Percentiles rank a stretch among this genome's conserved stretches.
Conservation (phyloP, 2,329 filamentous ascomycete species). For the Colletotrichum sp. region DNA sequence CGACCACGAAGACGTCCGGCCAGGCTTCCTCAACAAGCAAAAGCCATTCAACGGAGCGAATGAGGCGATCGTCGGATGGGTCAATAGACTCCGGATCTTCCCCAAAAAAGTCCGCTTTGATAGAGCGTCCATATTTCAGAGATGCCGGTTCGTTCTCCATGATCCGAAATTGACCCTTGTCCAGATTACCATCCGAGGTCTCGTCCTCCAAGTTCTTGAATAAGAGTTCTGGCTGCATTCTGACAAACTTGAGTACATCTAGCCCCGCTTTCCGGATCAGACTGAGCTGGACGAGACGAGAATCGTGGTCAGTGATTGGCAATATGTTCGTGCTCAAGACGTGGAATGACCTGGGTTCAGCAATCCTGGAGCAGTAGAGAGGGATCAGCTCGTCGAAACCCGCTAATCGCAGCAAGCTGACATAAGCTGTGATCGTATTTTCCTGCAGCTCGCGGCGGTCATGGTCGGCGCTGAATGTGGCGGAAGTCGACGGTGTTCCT, state of each 20-base stretch:
- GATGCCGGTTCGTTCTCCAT: slow-evolving; percentile 54
- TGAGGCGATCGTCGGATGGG: slow-evolving; percentile 71
- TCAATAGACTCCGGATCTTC: slow-evolving; percentile 60
- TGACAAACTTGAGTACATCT: slow-evolving; percentile 75
- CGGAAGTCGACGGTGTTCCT: slow-evolving; percentile 38
- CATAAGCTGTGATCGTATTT: slow-evolving; percentile 81
- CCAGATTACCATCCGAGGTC: slow-evolving; percentile 30
- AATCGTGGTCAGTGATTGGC: slow-evolving; percentile 68
- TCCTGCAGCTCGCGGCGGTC: slow-evolving; percentile 61
- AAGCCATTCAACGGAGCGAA: slow-evolving; percentile 86
- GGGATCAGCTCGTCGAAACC: slow-evolving; percentile 82
- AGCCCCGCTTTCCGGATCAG: slow-evolving; percentile 79
- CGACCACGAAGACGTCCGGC: slow-evolving; percentile 70
- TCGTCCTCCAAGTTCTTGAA: slow-evolving; percentile 49
- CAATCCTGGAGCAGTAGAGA: slow-evolving; percentile 83
- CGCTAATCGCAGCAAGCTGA: slow-evolving; percentile 76
- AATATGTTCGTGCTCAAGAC: slow-evolving; percentile 80
- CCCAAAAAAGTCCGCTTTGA: slow-evolving; percentile 75
- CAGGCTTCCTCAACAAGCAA: slow-evolving; percentile 75
- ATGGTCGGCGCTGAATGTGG: slow-evolving; percentile 34
- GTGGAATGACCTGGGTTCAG: slow-evolving; percentile 66
- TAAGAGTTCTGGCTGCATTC: slow-evolving; percentile 65
- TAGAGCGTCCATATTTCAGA: slow-evolving; percentile 64
- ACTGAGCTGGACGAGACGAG: slow-evolving; percentile 71
- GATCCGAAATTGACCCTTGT: slow-evolving; percentile 54